A percentile compares a stretch with the other conserved stretches of the same genome.
Conservation (phyloP, 768 basidiomycete genomes). For the Mycena venus region DNA sequence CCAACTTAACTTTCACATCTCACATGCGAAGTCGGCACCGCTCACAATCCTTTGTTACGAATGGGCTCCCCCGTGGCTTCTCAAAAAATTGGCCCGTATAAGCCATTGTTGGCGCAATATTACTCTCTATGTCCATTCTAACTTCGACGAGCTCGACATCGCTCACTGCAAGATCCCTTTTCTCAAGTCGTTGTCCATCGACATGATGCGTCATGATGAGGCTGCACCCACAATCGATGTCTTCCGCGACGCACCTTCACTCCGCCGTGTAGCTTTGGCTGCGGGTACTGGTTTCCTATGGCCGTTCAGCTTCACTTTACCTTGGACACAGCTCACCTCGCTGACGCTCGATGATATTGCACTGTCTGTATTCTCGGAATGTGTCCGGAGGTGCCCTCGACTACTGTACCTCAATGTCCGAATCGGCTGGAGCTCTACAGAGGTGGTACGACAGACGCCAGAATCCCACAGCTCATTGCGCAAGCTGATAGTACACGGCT, state of each 20-base stretch:
- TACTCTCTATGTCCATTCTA: not conserved
- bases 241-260: slow-evolving; percentile 18
- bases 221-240: not conserved
- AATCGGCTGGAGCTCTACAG: not conserved
- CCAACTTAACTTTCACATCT: not conserved
- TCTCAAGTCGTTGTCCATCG: slow-evolving; percentile 4
- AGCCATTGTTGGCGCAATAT: slow-evolving; percentile 22
- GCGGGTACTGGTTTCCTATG: not conserved
- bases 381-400: slow-evolving; percentile 16
- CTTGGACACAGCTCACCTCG: slow-evolving; percentile 28
- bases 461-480: slow-evolving; percentile 16
- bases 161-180: not conserved
- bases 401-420: slow-evolving; percentile 22
- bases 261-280: slow-evolving; percentile 11
- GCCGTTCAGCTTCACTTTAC: slow-evolving; percentile 16
- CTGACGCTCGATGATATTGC: slow-evolving; percentile 19
- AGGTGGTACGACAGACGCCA: not conserved
- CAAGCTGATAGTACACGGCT: slow-evolving; percentile 20
- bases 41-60: not conserved
- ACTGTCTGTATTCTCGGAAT: slow-evolving; percentile 20
- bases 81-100: not conserved
- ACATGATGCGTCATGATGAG: not conserved
- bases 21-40: not conserved
- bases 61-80: not conserved
- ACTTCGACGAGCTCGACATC: not conserved